phyloP scores from a whole-genome alignment of 495 filamentous ascomycete genomes.

The Collariella sp. region DNA sequence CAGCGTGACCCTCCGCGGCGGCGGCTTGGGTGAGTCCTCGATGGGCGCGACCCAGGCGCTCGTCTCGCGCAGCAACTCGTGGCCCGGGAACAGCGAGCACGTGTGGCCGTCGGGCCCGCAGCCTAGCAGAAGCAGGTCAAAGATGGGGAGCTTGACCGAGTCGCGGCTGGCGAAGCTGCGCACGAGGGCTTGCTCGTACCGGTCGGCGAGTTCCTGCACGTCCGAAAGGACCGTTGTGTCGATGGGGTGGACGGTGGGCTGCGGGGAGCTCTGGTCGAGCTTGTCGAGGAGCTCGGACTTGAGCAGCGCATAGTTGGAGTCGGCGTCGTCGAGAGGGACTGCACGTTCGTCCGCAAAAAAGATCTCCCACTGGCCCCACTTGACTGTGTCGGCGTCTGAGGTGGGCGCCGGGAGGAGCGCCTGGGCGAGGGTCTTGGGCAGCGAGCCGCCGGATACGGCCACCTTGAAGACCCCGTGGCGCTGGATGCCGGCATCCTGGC shows the following conservation, averaged over 20 bases:
- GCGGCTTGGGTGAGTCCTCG: slow-evolving; percentile 89
- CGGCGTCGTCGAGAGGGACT: slow-evolving; percentile 80
- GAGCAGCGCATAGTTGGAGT: slow-evolving; percentile 88
- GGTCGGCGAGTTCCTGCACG: slow-evolving; percentile 83
- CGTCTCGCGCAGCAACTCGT: slow-evolving; percentile 76
- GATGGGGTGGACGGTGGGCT: slow-evolving; percentile 70
- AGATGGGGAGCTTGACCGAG: slow-evolving; percentile 83
- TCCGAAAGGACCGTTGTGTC: slow-evolving; percentile 65
- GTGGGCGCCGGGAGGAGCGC: slow-evolving; percentile 60
- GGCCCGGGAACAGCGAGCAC: slow-evolving; percentile 89
- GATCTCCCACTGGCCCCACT: slow-evolving; percentile 88
- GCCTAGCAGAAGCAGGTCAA: slow-evolving; percentile 86
- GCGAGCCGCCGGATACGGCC: slow-evolving; percentile 87
- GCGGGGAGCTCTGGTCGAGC: slow-evolving; percentile 60
- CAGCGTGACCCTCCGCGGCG: slow-evolving; percentile 80
- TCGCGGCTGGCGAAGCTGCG: slow-evolving; percentile 73
- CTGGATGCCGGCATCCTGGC: slow-evolving; percentile 65
- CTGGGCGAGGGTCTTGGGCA: slow-evolving; percentile 72
- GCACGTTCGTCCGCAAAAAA: slow-evolving; percentile 98
- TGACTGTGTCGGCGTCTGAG: slow-evolving; percentile 55
- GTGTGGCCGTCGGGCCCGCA: slow-evolving; percentile 95
- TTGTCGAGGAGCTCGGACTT: slow-evolving; percentile 83
- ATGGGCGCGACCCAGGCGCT: slow-evolving; percentile 89
- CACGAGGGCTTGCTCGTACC: slow-evolving; percentile 87
- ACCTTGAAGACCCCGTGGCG: slow-evolving; percentile 83